phyloP scores from a whole-genome alignment of 352 stramenopile genomes.

The Phytophthora constricta region DNA sequence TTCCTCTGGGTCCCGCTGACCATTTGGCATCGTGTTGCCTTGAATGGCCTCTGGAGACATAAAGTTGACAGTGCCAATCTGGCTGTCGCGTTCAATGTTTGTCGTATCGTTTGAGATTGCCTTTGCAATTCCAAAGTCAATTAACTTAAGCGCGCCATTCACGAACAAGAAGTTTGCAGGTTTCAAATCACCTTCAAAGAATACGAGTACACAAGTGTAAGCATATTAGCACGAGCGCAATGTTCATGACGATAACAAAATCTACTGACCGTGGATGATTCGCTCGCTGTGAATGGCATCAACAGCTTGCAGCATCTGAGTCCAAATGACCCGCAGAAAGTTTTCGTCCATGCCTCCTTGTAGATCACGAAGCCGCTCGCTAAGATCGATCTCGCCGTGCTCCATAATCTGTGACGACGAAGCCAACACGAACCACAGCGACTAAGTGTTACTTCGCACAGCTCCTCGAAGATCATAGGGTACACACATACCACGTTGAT shows the following conservation, averaged over 20 bases:
- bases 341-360: constrained; percentile 94
- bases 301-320: constrained; percentile 98
- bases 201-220: constrained; percentile 14
- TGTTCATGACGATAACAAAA: not conserved
- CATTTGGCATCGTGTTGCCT: constrained; percentile 55
- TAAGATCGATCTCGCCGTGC: constrained; percentile 97
- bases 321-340: constrained; percentile 98
- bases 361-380: constrained; percentile 88
- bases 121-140: constrained; percentile 98
- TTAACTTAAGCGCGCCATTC: constrained; percentile 95
- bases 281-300: constrained; percentile 96
- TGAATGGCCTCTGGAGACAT: constrained; percentile 96
- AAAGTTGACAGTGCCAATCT: constrained; percentile 97
- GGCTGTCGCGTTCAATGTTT: constrained; percentile 96
- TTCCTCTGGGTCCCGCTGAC: constrained; percentile 65
- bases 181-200: constrained; percentile 90
- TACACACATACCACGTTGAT: constrained; percentile 70
- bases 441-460: too few species aligned
- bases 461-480: too few species aligned
- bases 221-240: constrained; percentile 3
- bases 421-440: not conserved
- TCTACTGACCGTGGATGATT: constrained; percentile 91
- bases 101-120: constrained; percentile 98
- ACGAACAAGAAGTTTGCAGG: constrained; percentile 98
- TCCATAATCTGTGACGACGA: constrained; percentile 93